Evolutionary conservation across 495 filamentous ascomycete species (phyloP), one percentile per base, ranked within the genome.

Genomic region (Pyronema domesticum): DNA sequence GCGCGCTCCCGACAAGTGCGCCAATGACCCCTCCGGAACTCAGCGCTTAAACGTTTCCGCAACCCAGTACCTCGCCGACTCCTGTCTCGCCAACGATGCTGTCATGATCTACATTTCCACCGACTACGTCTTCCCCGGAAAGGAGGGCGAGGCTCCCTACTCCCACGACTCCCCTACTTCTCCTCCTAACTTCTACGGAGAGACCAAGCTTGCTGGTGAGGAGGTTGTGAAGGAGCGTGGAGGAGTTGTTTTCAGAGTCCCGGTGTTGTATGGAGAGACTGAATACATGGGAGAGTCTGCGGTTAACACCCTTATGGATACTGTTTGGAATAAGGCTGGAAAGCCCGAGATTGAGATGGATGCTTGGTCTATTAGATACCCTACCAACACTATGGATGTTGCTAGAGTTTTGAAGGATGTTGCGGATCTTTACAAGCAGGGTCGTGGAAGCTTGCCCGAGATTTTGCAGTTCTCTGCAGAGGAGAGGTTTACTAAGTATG

Each of bases 21-120:
- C 86, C 57, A 72, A 77, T 46, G 78, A 94, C 61, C 88, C 87
- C 18, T 77, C 80, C 40, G 80, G 80, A 56, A 83, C 85, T 0
- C 77, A 79, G 54, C 74, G 70, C 36, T 69, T 94, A 57, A 95
- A 95, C 64, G 77, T 89, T 23, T 74, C 79, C 34, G 81, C 86
- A 8, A 78, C 84, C 13, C 71, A 72, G 34, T 60, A 64, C 17
- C 77, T 95, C 15, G 86, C 88, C 15, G 68, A 74, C 33, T 71
- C 79, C 35, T 82, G 83, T 60, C 74, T 78, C 14, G 60, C 69
- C 13, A 76, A 78, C 9, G 68, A 67, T n/a, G 78, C 80, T 57
- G 65, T 94, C 48, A 73, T 94, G 34, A 78, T 95, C 65, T 94
- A 94, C 72, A 94, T 95, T 65, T 91, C 85, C 0, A 94, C 89